phyloP scores from a whole-genome alignment of 1,284 basidiomycete genomes.

The Cryptococcus hybrid region DNA sequence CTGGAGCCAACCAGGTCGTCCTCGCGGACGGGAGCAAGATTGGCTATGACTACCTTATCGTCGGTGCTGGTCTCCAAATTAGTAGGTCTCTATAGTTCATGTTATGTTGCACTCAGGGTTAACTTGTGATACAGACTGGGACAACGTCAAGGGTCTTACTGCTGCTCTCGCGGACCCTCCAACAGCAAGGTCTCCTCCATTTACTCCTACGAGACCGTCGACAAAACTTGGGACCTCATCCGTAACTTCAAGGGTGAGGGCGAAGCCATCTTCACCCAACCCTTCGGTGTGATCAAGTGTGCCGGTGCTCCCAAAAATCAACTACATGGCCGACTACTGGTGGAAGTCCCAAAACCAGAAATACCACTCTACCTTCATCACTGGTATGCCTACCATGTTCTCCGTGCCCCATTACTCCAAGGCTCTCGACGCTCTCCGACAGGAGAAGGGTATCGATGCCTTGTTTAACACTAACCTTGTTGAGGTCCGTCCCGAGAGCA shows the following conservation, averaged over 20 bases:
- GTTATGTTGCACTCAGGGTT: background rate
- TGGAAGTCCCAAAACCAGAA: conserved; percentile 52
- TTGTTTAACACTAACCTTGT: conserved; percentile 82
- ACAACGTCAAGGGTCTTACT: conserved; percentile 71
- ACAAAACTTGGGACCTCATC: conserved; percentile 82
- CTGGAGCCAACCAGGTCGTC: conserved; percentile 69
- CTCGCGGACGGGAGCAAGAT: conserved; percentile 68
- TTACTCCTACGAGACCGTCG: conserved; percentile 83
- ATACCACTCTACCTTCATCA: conserved; percentile 77
- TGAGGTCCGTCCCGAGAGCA: conserved; percentile 65
- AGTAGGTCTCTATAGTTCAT: conserved; percentile 43
- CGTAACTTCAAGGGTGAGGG: conserved; percentile 69
- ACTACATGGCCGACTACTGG: conserved; percentile 76
- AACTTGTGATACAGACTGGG: conserved; percentile 53
- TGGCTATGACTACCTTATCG: conserved; percentile 82
- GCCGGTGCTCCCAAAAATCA: conserved; percentile 90
- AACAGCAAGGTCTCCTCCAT: conserved; percentile 86
- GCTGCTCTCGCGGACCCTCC: conserved; percentile 75
- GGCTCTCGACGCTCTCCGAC: conserved; percentile 72
- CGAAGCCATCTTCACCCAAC: conserved; percentile 89
- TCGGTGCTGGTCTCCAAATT: conserved; percentile 83
- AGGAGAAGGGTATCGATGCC: conserved; percentile 74
- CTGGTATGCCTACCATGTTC: conserved; percentile 94
- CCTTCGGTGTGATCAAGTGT: conserved; percentile 91
- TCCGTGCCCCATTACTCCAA: conserved; percentile 80